These are phyloP conservation scores for Leersia perrieri DNA, from an alignment of 176 grass and related monocot genomes.

Conservation along the genomic window DNA sequence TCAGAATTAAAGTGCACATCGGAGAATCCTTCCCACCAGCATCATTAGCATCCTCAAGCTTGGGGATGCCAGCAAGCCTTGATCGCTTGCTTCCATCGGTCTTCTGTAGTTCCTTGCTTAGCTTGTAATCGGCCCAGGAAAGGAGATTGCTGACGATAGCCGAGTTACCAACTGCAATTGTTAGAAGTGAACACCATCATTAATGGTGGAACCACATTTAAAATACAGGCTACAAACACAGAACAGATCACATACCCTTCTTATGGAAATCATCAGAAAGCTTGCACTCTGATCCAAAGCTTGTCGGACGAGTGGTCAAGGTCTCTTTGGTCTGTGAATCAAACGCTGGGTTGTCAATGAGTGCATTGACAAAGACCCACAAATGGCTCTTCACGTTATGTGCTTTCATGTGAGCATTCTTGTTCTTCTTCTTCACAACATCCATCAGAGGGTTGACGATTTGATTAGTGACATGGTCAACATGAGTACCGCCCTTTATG, in stretches of 20 bases:
- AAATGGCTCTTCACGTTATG: conserved; percentile 75
- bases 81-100: conserved; percentile 79
- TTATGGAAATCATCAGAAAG: conserved; percentile 66
- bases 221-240: background rate
- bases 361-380: conserved; percentile 91
- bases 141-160: conserved; percentile 62
- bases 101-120: conserved; percentile 88
- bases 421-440: conserved; percentile 87
- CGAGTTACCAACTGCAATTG: conserved; percentile 59
- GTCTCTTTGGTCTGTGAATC: conserved; percentile 99
- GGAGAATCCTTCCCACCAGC: conserved; percentile 77
- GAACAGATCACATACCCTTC: conserved; percentile 40
- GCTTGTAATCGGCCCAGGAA: conserved; percentile 87
- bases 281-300: conserved; percentile 82
- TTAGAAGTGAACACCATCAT: conserved; percentile 1
- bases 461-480: conserved; percentile 84
- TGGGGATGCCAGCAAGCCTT: conserved; percentile 67
- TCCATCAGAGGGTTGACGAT: conserved; percentile 59
- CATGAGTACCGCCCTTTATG: conserved; percentile 81
- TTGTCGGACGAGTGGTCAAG: conserved; percentile 77
- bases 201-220: background rate
- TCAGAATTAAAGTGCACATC: conserved; percentile 81
- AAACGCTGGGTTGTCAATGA: conserved; percentile 92
- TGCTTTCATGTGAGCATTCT: conserved; percentile 77
- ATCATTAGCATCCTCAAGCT: conserved; percentile 94